These are phyloP conservation scores for Talaromyces sp. DNA, from an alignment of 2,329 filamentous ascomycete species.

Conservation along the genomic window DNA sequence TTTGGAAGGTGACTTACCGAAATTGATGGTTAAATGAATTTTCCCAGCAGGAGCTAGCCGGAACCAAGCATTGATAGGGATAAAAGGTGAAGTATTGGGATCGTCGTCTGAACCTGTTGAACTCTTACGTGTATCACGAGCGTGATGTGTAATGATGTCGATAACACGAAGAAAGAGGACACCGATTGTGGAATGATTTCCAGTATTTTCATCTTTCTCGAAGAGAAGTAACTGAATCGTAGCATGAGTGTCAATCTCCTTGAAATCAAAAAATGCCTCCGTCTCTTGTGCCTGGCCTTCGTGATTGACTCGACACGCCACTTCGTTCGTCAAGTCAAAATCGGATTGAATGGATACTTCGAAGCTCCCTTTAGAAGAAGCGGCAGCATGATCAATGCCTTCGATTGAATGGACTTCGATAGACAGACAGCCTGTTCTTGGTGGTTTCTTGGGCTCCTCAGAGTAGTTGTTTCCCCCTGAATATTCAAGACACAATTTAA, in stretches of 20 bases:
- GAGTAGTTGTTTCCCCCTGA: background rate
- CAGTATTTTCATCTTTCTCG: background rate
- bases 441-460: background rate
- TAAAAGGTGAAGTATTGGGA: background rate
- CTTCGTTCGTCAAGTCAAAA: background rate
- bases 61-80: constrained; percentile 4
- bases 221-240: background rate
- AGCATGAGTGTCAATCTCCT: background rate
- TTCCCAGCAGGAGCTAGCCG: background rate
- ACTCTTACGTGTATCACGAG: background rate
- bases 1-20: background rate
- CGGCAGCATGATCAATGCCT: constrained; percentile 2
- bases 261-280: constrained; percentile 1
- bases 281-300: background rate
- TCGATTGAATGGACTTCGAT: constrained; percentile 5
- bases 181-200: background rate
- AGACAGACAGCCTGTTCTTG: background rate
- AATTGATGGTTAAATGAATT: constrained; percentile 6
- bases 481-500: background rate
- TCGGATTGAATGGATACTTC: background rate
- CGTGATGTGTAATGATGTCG: background rate
- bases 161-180: constrained; percentile 1
- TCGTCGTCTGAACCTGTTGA: background rate
- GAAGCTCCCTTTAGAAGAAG: background rate
- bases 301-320: background rate